Evolutionary conservation across 192 early-diverging fungal genomes (phyloP), one percentile per base, ranked within the genome.

Genomic region (Coemansia sp.): DNA sequence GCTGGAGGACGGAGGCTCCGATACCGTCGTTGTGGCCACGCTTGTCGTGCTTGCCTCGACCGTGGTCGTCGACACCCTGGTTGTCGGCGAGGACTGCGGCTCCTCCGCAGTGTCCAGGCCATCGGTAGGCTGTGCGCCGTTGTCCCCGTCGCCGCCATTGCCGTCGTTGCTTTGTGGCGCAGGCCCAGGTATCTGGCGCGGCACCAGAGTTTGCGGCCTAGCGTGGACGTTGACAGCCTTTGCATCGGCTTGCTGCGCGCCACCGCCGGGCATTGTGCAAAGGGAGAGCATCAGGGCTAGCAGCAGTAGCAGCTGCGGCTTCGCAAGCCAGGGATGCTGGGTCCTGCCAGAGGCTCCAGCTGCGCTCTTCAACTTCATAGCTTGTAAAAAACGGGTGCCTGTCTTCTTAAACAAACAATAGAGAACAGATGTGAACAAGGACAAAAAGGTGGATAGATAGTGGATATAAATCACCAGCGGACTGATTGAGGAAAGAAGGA

Each of bases 1-100:
- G 39, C 39, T 42, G 39, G 11, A 5, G 1, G 8, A 13, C 16
- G 39, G 16, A 3, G 39, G 14, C 8, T 42, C 39, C 3, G 39
- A 42, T 6, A 52, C 25, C 4, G 50, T 52, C 11, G 50, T 52
- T 1, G 50, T 52, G 3, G 50, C 50, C 13, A 52, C 24, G 50
- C 50, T 23, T 28, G 50, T 52, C 13, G 50, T 19, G 50, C 50
- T 52, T 23, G 10, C 50, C 50, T 52, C 24, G 27, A 52, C 27
- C 14, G 50, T 52, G 23, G 50, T 52, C 24, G 50, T 52, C 13
- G 50, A 52, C 25, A 52, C 9, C 24, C 50, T 23, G 23, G 50
- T 52, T 2, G 24, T 28, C 13, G 23, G 13, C 50, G 50, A n/a
- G n/a, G n/a, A 52, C 22, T 32, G 30, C 8, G 50, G 14, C 24